Conservation (phyloP, 139 green algal genomes). For the Chlorella sorokiniana region DNA sequence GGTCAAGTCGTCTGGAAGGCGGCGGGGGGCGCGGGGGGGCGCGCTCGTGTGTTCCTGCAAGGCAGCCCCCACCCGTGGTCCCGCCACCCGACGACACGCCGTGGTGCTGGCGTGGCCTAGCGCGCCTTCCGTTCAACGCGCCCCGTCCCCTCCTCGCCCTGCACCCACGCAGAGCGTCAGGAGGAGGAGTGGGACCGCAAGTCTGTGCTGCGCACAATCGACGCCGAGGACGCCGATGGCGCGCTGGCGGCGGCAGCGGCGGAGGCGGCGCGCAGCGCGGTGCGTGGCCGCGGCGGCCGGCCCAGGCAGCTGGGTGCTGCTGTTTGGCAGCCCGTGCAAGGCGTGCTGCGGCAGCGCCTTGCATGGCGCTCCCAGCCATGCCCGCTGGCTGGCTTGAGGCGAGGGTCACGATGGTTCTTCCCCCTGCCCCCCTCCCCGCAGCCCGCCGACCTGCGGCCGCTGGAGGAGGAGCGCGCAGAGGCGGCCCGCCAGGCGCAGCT, state of each 20-base stretch:
- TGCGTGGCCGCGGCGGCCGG: neutral
- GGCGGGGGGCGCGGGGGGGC: too few relatives aligned
- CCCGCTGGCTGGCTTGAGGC: too few relatives aligned
- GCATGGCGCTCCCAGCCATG: too few relatives aligned
- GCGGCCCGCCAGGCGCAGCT: neutral
- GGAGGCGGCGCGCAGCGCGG: neutral
- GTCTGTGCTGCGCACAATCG: neutral
- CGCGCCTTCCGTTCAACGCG: neutral
- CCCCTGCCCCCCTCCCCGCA: neutral
- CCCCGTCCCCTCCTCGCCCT: neutral
- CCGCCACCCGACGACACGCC: too few relatives aligned
- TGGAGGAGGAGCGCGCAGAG: slow-evolving; percentile 19
- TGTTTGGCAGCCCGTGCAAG: too few relatives aligned
- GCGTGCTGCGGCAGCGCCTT: too few relatives aligned
- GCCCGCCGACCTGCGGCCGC: neutral
- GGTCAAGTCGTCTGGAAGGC: neutral
- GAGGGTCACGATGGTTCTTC: neutral
- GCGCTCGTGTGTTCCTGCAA: too few relatives aligned
- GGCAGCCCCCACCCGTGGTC: too few relatives aligned
- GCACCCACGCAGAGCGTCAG: neutral
- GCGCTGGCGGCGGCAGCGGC: neutral
- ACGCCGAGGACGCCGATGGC: neutral
- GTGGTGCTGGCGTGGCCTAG: too few relatives aligned
- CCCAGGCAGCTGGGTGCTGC: too few relatives aligned
- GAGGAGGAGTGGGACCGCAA: slow-evolving; percentile 40